Conservation (phyloP, 345 rosid genomes). For the Noccaea caerulescens region DNA sequence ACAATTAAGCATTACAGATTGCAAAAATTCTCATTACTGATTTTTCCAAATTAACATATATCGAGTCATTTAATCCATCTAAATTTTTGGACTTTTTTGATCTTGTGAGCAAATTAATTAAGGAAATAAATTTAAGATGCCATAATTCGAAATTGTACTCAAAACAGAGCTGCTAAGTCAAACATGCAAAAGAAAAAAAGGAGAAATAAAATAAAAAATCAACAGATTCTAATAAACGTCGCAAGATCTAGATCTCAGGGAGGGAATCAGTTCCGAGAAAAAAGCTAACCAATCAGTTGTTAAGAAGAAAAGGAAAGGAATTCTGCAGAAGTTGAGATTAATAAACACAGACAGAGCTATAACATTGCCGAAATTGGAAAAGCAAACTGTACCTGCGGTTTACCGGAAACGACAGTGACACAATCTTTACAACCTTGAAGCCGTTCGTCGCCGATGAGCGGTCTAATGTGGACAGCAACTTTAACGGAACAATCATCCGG, state of each 20-base stretch:
- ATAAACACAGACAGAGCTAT: neutral
- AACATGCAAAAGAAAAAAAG: constrained; percentile 26
- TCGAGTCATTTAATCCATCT: neutral
- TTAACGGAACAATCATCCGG: constrained; percentile 92
- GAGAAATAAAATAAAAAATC: constrained; percentile 6
- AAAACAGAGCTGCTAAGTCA: constrained; percentile 29
- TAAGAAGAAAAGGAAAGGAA: neutral
- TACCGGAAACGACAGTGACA: constrained; percentile 79
- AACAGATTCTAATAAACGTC: constrained; percentile 8
- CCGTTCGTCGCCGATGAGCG: constrained; percentile 89
- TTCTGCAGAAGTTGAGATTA: constrained; percentile 4
- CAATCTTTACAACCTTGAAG: constrained; percentile 96
- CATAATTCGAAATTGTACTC: neutral
- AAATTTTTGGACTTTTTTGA: neutral
- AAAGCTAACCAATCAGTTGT: neutral
- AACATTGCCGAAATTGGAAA: constrained; percentile 34
- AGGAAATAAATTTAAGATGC: constrained; percentile 15
- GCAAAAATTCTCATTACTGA: neutral
- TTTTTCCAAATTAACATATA: neutral
- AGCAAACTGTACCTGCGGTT: constrained; percentile 80
- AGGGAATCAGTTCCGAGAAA: constrained; percentile 10
- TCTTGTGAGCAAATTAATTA: constrained; percentile 22
- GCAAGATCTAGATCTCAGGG: constrained; percentile 45
- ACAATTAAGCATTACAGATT: neutral
- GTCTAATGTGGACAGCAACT: constrained; percentile 96